phyloP scores from a whole-genome alignment of 306 rosid species.

The Fagus sylvatica region DNA sequence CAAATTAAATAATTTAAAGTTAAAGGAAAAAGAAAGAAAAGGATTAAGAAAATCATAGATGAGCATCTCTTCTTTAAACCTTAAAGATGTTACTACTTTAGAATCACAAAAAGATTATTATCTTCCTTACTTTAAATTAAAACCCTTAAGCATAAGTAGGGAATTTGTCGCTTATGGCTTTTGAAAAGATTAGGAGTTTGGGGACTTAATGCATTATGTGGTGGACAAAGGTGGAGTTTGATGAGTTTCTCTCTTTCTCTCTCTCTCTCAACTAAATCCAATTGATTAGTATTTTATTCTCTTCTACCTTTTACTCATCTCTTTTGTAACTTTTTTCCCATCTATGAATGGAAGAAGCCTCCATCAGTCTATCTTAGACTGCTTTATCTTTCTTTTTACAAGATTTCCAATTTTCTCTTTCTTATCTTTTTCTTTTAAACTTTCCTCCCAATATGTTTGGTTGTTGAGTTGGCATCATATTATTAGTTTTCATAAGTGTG shows the following conservation, averaged over 20 bases:
- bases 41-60: slow-evolving; percentile 53
- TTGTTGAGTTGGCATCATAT: slow-evolving; percentile 26
- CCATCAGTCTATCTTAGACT: slow-evolving; percentile 36
- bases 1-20: slow-evolving; percentile 43
- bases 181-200: slow-evolving; percentile 55
- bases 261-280: slow-evolving; percentile 24
- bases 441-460: slow-evolving; percentile 21
- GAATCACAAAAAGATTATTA: slow-evolving; percentile 86
- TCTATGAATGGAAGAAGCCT: slow-evolving; percentile 48
- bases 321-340: slow-evolving; percentile 33
- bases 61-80: slow-evolving; percentile 78
- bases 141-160: slow-evolving; percentile 70
- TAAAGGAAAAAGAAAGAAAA: slow-evolving; percentile 24
- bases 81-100: slow-evolving; percentile 81
- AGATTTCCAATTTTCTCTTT: slow-evolving; percentile 1
- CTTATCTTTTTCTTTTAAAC: slow-evolving; percentile 11
- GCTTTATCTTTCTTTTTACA: slow-evolving; percentile 27
- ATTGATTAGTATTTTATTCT: slow-evolving; percentile 29
- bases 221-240: slow-evolving; percentile 41
- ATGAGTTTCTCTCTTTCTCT: slow-evolving; percentile 29
- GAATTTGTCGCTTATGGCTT: slow-evolving; percentile 80
- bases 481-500: background rate
- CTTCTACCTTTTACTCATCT: slow-evolving; percentile 29
- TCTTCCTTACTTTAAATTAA: slow-evolving; percentile 62
- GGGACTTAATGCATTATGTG: slow-evolving; percentile 44